Evolutionary conservation across 2,329 filamentous ascomycete genomes (phyloP).

Genomic region (Botrytis deweyae): DNA sequence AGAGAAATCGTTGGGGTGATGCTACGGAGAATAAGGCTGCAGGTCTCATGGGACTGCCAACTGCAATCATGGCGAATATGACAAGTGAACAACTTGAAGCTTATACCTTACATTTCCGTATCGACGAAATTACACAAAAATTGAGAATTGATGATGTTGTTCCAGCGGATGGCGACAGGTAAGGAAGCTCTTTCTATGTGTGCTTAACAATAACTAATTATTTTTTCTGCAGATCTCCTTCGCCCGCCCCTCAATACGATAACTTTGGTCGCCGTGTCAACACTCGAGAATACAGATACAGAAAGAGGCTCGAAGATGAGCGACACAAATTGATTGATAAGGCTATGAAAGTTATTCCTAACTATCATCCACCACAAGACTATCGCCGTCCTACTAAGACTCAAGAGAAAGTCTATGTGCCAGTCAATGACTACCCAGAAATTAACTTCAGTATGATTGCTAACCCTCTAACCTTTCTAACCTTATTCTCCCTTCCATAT

Average conservation of each 20-base stretch:
- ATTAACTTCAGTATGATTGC: constrained; percentile 99
- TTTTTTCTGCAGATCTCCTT: constrained; percentile 70
- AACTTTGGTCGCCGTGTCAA: constrained; percentile 99
- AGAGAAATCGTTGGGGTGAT: constrained; percentile 98
- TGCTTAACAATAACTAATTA: constrained; percentile 22
- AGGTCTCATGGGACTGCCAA: constrained; percentile 94
- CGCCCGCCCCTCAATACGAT: constrained; percentile 94
- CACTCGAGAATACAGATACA: constrained; percentile 96
- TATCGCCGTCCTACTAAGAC: constrained; percentile 99
- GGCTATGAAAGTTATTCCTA: constrained; percentile 99
- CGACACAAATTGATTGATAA: constrained; percentile 98
- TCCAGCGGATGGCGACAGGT: constrained; percentile 94
- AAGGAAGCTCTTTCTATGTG: constrained; percentile 42
- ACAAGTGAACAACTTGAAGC: constrained; percentile 97
- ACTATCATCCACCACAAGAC: constrained; percentile 97
- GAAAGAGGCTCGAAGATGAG: constrained; percentile 96
- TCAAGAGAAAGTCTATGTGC: constrained; percentile 99
- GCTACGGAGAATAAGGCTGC: constrained; percentile 97
- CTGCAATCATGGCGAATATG: constrained; percentile 96
- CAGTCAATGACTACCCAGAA: constrained; percentile 99
- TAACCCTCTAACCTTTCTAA: constrained; percentile 93
- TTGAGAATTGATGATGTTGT: constrained; percentile 98
- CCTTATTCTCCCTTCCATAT: constrained; percentile 38
- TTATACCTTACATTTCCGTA: constrained; percentile 92
- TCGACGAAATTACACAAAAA: constrained; percentile 99